Conservation (phyloP, 2,329 filamentous ascomycete species). For the Stromatinia cepivora region DNA sequence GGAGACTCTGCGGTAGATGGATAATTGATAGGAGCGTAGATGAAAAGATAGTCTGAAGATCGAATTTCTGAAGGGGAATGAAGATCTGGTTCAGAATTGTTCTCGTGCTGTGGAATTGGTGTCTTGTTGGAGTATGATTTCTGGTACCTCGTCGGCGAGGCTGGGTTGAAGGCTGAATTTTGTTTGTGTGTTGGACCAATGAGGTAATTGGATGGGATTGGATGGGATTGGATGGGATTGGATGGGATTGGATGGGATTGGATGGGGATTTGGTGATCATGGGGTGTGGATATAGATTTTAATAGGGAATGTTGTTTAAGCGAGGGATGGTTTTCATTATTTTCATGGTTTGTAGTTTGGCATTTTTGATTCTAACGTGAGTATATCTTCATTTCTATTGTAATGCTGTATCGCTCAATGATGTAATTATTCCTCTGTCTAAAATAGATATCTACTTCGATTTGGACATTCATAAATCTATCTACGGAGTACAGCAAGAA, state of each 20-base stretch:
- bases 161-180: slow-evolving; percentile 20
- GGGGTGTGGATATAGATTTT: not conserved
- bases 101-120: not conserved
- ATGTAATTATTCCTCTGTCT: not conserved
- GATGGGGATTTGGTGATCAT: not conserved
- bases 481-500: not conserved
- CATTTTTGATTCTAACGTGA: not conserved
- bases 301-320: not conserved
- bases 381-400: not conserved
- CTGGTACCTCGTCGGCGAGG: slow-evolving; percentile 20
- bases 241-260: not conserved
- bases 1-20: not conserved
- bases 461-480: not conserved
- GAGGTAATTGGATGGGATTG: not conserved
- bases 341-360: not conserved
- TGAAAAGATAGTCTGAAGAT: too few relatives aligned
- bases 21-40: not conserved
- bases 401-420: not conserved
- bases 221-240: not conserved
- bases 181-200: slow-evolving; percentile 19
- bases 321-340: not conserved
- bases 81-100: not conserved
- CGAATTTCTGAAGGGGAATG: not conserved
- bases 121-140: not conserved
- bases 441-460: not conserved